Conservation (phyloP, 352 stramenopile species). For the Phytopythium kandeliae region DNA sequence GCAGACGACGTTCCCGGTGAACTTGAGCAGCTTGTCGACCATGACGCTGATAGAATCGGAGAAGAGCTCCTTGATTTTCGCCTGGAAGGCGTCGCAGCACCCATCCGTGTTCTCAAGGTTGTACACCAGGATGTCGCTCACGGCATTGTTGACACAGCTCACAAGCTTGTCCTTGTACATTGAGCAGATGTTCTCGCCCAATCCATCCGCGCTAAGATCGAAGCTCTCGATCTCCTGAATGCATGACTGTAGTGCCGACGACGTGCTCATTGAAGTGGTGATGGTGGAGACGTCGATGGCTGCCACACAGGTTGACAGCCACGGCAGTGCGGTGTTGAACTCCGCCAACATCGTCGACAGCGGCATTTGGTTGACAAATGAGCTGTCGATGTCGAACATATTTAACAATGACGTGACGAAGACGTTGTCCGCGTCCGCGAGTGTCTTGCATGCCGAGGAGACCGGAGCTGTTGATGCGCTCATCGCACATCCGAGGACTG, state of each 20-base stretch:
- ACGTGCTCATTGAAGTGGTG: constrained; percentile 9
- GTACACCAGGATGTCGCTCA: constrained; percentile 22
- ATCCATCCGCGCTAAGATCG: constrained; percentile 5
- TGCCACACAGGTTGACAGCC: constrained; percentile 37
- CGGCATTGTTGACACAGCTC: constrained; percentile 19
- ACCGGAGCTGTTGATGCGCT: too few species aligned
- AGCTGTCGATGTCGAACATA: neutral
- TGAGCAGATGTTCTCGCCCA: constrained; percentile 15
- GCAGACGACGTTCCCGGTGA: constrained; percentile 23
- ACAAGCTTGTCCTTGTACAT: constrained; percentile 26
- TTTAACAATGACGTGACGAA: neutral
- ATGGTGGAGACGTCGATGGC: constrained; percentile 24
- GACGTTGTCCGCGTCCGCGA: neutral
- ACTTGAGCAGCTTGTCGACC: constrained; percentile 16
- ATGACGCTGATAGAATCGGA: constrained; percentile 27
- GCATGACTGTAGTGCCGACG: constrained; percentile 17
- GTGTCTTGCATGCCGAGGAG: neutral
- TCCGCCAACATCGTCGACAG: constrained; percentile 11
- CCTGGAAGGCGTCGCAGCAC: constrained; percentile 39
- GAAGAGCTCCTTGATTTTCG: constrained; percentile 28
- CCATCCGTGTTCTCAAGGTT: constrained; percentile 11
- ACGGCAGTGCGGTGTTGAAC: constrained; percentile 22
- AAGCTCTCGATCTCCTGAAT: constrained; percentile 13
- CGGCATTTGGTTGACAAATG: neutral
- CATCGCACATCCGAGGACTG: too few species aligned